These are phyloP conservation scores for Solanum aculeatissimum DNA, from an alignment of 305 asterid species.

Conservation along the genomic window DNA sequence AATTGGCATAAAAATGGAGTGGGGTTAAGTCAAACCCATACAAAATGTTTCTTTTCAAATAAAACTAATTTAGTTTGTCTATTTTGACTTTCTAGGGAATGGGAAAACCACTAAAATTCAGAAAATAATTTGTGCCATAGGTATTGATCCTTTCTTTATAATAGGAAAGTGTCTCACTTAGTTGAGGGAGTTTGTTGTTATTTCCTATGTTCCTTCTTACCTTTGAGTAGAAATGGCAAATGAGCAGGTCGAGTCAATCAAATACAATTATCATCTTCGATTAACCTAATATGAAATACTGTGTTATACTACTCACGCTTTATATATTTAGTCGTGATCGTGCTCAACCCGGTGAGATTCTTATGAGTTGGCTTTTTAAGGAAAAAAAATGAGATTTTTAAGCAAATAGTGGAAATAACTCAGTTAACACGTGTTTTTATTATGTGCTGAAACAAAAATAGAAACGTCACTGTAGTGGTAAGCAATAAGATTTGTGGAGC, in stretches of 20 bases:
- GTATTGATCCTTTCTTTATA: background rate
- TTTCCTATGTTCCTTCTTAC: too few species aligned
- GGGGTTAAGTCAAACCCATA: background rate
- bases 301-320: background rate
- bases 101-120: background rate
- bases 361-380: background rate
- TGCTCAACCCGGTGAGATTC: background rate
- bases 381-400: background rate
- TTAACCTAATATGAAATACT: background rate
- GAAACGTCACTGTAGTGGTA: background rate
- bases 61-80: background rate
- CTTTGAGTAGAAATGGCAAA: too few species aligned
- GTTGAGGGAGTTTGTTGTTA: background rate
- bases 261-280: too few species aligned
- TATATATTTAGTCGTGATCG: background rate
- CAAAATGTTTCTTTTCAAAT: background rate
- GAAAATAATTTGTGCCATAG: background rate
- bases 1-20: background rate
- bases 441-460: background rate
- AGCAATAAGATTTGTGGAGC: background rate
- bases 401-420: background rate
- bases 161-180: background rate
- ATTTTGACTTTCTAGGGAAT: background rate
- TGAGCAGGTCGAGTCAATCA: too few species aligned
- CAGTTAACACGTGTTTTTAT: background rate